phyloP scores from a whole-genome alignment of 2,329 filamentous ascomycete genomes.

The Colletotrichum eremochloae region DNA sequence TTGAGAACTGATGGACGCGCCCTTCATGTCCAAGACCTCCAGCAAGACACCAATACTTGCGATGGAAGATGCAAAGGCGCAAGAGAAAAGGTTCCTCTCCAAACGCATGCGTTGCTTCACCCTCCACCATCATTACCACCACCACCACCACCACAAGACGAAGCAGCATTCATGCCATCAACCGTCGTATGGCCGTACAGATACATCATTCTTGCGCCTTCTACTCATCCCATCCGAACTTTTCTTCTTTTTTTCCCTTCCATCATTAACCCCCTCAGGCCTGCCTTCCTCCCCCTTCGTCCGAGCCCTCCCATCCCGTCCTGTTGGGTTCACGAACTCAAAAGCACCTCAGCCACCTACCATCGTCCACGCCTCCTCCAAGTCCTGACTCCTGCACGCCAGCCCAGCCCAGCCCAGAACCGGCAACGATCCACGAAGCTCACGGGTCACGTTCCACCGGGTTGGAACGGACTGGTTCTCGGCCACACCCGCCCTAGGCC shows the following conservation, averaged over 20 bases:
- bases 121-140: too few species aligned
- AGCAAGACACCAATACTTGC: neutral
- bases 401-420: conserved; percentile 1
- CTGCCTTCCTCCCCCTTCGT: neutral
- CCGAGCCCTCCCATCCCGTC: conserved; percentile 25
- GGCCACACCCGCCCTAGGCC: neutral
- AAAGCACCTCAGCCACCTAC: conserved; percentile 25
- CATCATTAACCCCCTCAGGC: neutral
- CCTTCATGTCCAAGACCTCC: neutral
- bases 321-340: conserved; percentile 8
- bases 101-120: neutral
- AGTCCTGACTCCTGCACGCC: neutral
- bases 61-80: neutral
- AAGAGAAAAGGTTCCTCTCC: neutral
- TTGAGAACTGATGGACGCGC: neutral
- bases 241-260: neutral
- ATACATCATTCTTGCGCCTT: neutral
- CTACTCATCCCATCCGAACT: neutral
- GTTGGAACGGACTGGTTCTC: neutral
- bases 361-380: neutral
- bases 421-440: conserved; percentile 33
- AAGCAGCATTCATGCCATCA: conserved; percentile 14
- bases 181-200: neutral
- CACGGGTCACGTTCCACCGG: conserved; percentile 36
- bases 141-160: conserved; percentile 2